These are phyloP conservation scores for Penicillium crustosum DNA, from an alignment of 2,329 filamentous ascomycete genomes.

Conservation along the genomic window DNA sequence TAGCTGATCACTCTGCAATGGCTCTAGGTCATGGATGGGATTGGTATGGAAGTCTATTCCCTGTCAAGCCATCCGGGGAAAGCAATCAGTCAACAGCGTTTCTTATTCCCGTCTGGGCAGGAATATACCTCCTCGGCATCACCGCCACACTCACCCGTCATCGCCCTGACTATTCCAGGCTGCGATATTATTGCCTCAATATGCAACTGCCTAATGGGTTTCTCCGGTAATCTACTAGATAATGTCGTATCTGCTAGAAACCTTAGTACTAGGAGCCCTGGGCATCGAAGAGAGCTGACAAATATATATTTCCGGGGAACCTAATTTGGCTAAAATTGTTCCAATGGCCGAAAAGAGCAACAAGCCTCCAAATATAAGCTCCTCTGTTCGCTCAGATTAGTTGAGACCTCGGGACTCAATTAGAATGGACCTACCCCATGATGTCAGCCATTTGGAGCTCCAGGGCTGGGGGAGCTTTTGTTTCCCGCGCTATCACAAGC, in stretches of 20 bases:
- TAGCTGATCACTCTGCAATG: not conserved
- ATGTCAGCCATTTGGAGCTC: not conserved
- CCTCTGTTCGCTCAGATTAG: too few species aligned
- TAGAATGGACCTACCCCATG: not conserved
- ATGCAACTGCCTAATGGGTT: not conserved
- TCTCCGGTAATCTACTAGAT: too few species aligned
- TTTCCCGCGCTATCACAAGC: conserved; percentile 3
- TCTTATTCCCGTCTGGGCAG: not conserved
- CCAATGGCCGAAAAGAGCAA: not conserved
- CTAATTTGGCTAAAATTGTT: not conserved
- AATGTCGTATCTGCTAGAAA: not conserved
- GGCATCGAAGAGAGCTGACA: not conserved
- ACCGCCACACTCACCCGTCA: not conserved
- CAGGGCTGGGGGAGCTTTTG: not conserved
- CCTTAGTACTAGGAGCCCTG: not conserved
- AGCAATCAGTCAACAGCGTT: conserved; percentile 6
- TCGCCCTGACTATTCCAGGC: not conserved
- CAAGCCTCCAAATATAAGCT: not conserved
- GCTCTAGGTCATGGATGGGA: not conserved
- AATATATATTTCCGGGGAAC: not conserved
- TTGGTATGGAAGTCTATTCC: too few species aligned
- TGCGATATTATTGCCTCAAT: not conserved
- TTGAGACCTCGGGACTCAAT: not conserved
- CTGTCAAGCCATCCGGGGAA: not conserved
- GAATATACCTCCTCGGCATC: not conserved